These are phyloP conservation scores for Chenopodium suecicum DNA, from an alignment of 148 eudicot species.

Conservation along the genomic window DNA sequence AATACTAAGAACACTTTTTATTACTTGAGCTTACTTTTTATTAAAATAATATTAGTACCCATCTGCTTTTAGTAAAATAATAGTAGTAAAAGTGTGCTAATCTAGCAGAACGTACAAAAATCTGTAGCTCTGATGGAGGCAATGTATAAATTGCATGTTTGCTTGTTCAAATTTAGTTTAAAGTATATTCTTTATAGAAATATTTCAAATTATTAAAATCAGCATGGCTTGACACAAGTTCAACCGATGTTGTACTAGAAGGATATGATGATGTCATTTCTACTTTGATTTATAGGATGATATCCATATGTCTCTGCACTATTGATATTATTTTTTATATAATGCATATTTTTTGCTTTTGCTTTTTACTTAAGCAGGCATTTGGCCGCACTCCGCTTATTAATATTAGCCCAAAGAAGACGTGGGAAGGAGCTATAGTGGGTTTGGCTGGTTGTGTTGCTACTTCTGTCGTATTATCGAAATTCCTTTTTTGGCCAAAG, in stretches of 20 bases:
- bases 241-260: not conserved
- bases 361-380: conserved; percentile 41
- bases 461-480: conserved; percentile 64
- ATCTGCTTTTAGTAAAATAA: no score
- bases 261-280: not conserved
- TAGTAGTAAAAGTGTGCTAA: no score
- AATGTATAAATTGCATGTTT: not conserved
- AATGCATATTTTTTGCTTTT: not conserved
- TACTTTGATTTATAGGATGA: not conserved
- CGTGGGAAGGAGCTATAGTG: conserved; percentile 90
- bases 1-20: no score
- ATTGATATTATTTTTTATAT: not conserved
- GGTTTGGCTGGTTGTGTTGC: conserved; percentile 88
- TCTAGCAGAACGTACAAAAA: no score
- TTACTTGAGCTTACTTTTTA: no score
- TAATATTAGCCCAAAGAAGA: conserved; percentile 86
- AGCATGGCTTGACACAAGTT: not conserved
- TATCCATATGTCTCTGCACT: not conserved
- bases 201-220: no score
- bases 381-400: conserved; percentile 93
- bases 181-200: not conserved
- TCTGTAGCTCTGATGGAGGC: no score
- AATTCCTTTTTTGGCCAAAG: conserved; percentile 71
- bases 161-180: not conserved
- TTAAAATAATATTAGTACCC: no score